Evolutionary conservation across 2,329 filamentous ascomycete species (phyloP), one percentile per base, ranked within the genome.

Genomic region (Paecilomyces niveus): DNA sequence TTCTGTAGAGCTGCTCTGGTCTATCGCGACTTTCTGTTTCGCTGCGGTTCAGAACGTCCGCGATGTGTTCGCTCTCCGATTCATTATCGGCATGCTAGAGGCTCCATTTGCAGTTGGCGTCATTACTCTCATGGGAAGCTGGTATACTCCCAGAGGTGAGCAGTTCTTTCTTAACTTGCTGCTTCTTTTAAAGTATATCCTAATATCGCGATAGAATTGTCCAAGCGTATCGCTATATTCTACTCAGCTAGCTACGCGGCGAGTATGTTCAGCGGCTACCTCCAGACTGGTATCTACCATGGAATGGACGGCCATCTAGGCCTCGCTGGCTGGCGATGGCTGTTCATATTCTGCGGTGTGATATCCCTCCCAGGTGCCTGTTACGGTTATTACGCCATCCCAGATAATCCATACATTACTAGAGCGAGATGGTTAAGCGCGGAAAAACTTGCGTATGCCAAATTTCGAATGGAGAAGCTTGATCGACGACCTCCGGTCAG

Each of bases 341-440:
- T 66, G 11, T 70, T 71, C 58, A 66, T 72, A 18, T 66, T 72
- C 58, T 70, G 70, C 54, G 65, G 65, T 5, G 64, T 72, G 33
- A 68, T 68, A 54, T 66, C 66, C 1, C 61, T 71, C 1, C 60
- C 68, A 1, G 70, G 68, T 59, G 69, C 67, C 32, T 32, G 60
- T 4, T 62, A 60, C 21, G 69, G 68, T 5, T 67, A 68, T 45
- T 61, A 67, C 55, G 68, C 70, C 64, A 58, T 72, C 11, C 70
- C 70, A 1, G 70, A 73, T 51, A 68, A 70, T 26, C 70, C 70
- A 62, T 76, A 67, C 55, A 67, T 76, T 49, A 58, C 58, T 26
- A 58, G 56, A 51, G 60, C 58, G 22, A 54, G 58, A 52, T 66
- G 63, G 63, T 59, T 66, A 58, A 61, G 50, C 51, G 24, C 49